These are phyloP conservation scores for Diutina rugosa DNA, from an alignment of 1,139 yeast species.

Conservation along the genomic window DNA sequence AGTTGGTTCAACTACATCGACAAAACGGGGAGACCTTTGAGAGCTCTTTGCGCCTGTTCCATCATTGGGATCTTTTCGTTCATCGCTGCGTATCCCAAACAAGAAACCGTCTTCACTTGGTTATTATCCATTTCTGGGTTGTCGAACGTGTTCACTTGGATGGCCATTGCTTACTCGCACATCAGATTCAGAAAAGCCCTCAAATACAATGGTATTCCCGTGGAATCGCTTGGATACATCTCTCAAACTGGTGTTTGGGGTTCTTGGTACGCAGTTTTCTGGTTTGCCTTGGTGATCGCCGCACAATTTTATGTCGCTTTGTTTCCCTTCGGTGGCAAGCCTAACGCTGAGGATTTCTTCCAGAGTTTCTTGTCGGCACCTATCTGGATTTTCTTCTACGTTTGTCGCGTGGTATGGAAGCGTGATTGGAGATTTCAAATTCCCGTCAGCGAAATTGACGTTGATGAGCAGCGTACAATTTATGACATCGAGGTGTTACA, in stretches of 20 bases:
- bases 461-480: constrained; percentile 61
- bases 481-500: constrained; percentile 42
- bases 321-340: constrained; percentile 20
- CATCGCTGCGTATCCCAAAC: constrained; percentile 28
- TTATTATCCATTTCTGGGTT: constrained; percentile 31
- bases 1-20: constrained; percentile 28
- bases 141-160: constrained; percentile 31
- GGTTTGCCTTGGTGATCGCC: constrained; percentile 18
- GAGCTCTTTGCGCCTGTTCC: constrained; percentile 22
- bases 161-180: constrained; percentile 27
- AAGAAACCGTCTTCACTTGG: constrained; percentile 31
- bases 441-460: constrained; percentile 41
- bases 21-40: constrained; percentile 29
- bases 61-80: constrained; percentile 17
- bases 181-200: constrained; percentile 29
- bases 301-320: constrained; percentile 30
- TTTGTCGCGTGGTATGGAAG: constrained; percentile 31
- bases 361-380: constrained; percentile 25
- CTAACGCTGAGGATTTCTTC: constrained; percentile 25
- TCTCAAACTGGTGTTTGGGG: constrained; percentile 31
- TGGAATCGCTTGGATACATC: constrained; percentile 24
- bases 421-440: constrained; percentile 26
- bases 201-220: constrained; percentile 19
- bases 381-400: constrained; percentile 19
- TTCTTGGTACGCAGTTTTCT: constrained; percentile 24